Conservation (phyloP, 1,284 basidiomycete species). For the Ustilago shanxiensis region DNA sequence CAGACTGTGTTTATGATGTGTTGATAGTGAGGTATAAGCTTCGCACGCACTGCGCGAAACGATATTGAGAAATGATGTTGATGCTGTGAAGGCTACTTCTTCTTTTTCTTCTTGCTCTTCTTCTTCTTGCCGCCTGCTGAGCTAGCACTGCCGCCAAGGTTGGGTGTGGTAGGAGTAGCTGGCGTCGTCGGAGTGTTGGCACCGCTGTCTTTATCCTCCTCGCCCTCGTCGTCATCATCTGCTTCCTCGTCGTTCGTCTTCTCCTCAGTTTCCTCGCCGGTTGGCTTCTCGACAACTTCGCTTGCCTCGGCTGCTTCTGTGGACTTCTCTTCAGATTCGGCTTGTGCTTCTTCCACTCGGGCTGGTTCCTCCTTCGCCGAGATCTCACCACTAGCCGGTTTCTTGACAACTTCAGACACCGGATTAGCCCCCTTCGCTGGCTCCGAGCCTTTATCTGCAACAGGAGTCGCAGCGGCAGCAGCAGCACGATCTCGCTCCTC, state of each 20-base stretch:
- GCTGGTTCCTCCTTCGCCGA: neutral
- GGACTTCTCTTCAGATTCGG: too few species aligned
- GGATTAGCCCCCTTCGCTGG: neutral
- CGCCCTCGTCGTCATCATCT: slow-evolving; percentile 18
- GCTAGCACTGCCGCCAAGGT: slow-evolving; percentile 8
- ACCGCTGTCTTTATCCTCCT: slow-evolving; percentile 19
- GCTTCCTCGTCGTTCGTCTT: slow-evolving; percentile 7
- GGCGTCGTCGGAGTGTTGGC: slow-evolving; percentile 22
- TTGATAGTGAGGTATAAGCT: too few species aligned
- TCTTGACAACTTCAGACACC: neutral
- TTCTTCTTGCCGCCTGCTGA: slow-evolving; percentile 9
- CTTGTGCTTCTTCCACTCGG: too few species aligned
- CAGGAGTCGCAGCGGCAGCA: slow-evolving; percentile 26
- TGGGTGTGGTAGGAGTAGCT: slow-evolving; percentile 23
- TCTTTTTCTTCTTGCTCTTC: slow-evolving; percentile 48
- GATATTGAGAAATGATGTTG: too few species aligned
- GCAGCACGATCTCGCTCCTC: slow-evolving; percentile 46
- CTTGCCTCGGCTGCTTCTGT: neutral
- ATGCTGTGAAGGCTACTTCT: slow-evolving; percentile 3
- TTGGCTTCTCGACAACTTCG: neutral
- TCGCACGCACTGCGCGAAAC: too few species aligned
- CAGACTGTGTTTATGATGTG: too few species aligned
- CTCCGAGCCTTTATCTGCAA: neutral
- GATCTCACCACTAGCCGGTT: neutral
- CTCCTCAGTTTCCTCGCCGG: neutral